These are phyloP conservation scores for Withania somnifera DNA, from an alignment of 305 asterid species.

Conservation along the genomic window DNA sequence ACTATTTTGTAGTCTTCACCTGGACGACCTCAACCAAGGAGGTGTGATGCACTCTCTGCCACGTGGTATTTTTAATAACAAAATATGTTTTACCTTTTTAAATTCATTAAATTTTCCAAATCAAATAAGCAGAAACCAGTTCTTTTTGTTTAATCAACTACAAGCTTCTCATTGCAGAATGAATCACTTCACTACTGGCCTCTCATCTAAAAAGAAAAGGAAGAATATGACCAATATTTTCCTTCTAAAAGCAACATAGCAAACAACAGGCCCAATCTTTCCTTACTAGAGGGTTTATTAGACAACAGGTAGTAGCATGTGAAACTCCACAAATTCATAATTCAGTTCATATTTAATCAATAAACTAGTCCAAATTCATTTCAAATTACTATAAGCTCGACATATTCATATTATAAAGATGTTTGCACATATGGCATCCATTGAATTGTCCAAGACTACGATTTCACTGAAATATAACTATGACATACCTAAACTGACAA, in stretches of 20 bases:
- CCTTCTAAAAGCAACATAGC: neutral
- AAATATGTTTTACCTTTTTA: neutral
- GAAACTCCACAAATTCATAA: neutral
- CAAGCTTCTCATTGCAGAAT: neutral
- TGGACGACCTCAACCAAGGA: neutral
- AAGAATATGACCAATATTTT: neutral
- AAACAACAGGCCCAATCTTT: neutral
- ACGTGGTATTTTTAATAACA: neutral
- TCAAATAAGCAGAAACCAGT: neutral
- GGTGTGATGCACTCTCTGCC: neutral
- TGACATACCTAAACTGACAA: slow-evolving; percentile 74
- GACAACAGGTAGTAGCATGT: neutral
- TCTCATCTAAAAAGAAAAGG: neutral
- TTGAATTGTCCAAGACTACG: neutral
- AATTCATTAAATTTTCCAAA: neutral
- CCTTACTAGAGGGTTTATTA: neutral
- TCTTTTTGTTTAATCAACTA: neutral
- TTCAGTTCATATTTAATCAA: neutral
- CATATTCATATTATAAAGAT: neutral
- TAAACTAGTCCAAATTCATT: neutral
- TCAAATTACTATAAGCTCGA: neutral
- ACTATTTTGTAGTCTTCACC: neutral
- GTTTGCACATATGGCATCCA: neutral
- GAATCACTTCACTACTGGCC: neutral
- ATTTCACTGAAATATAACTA: neutral